Base-by-base conservation (phyloP, 2,329 filamentous ascomycete genomes). In the Ramichloridium luteum region DNA sequence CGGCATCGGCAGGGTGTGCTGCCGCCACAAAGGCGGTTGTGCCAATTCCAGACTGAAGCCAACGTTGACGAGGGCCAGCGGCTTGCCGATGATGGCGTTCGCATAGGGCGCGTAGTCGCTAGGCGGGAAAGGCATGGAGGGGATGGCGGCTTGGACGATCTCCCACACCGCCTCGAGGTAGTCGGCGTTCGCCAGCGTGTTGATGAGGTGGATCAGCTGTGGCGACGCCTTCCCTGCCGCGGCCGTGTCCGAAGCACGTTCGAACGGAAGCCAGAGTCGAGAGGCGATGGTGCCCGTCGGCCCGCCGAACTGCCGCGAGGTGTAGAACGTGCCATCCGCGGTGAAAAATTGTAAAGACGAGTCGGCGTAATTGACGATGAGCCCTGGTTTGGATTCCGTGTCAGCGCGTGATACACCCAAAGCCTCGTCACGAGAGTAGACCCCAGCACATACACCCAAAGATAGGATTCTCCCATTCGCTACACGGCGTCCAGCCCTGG, bases 1-100 rank as follows among this genome's bases (percentile, higher is more conserved):
- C n/a, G n/a, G n/a, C n/a, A n/a, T 14, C 27, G 25, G 16, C 9
- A n/a, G 16, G 25, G 25, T 32, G 11, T 23, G 15, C 12, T 36
- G 34, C 8, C 22, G 31, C 16, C 8, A 11, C 13, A 13, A 17
- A 4, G 30, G 20, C 6, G 29, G 29, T 9, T 16, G 12, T 16
- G 34, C 34, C 9, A 64, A 43, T 42, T 65, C 61, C 0, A 65
- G 35, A 0, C 50, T 55, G 45, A 45, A 59, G 3, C 58, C 61
- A 11, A 47, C 50, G 20, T 64, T 60, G 10, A 56, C 54, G 0
- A 65, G 48, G 0, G 62, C 62, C 0, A 65, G 45, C 0, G 62
- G 62, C 27, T 54, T 55, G 1, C 62, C 62, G 1, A 62, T 44
- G 6, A 62, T 38, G 0, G 56, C 45, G 36, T 45, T 52, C 4